These are phyloP conservation scores for Pelargonium australe DNA, from an alignment of 441 rosid species.

Conservation along the genomic window DNA sequence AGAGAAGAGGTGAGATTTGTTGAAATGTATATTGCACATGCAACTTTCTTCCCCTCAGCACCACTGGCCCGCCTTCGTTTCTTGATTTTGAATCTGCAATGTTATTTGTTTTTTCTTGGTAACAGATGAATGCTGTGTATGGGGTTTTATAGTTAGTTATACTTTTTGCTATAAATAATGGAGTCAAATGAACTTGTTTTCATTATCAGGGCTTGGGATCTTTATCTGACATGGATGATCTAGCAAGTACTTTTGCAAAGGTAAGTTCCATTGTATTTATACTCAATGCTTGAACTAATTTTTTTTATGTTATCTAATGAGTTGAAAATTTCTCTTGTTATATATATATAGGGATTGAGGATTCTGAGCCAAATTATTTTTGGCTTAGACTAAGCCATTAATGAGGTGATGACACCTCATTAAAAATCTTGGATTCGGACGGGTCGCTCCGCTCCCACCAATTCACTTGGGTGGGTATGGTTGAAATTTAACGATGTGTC, in stretches of 20 bases:
- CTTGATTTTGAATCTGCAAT: neutral
- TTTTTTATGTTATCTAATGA: neutral
- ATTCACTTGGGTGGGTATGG: too few relatives aligned
- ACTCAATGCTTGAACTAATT: neutral
- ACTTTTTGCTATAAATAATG: too few relatives aligned
- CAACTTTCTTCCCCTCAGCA: neutral
- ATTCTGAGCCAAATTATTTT: neutral
- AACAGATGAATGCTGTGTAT: too few relatives aligned
- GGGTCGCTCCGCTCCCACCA: too few relatives aligned
- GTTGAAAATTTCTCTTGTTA: neutral
- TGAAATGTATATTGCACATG: neutral
- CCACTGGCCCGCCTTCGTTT: neutral
- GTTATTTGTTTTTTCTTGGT: neutral
- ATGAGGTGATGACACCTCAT: too few relatives aligned
- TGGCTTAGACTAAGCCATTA: neutral
- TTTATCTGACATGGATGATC: constrained; percentile 60
- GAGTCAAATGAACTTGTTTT: too few relatives aligned
- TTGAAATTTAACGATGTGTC: too few relatives aligned
- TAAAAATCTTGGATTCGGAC: too few relatives aligned
- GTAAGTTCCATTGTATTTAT: constrained; percentile 32
- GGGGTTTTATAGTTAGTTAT: too few relatives aligned
- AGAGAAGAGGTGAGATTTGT: constrained; percentile 48
- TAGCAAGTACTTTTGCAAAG: constrained; percentile 72
- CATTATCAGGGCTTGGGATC: constrained; percentile 50
- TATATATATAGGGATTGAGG: too few relatives aligned